Conservation (phyloP, 305 asterid species). For the Ilex paraguariensis region DNA sequence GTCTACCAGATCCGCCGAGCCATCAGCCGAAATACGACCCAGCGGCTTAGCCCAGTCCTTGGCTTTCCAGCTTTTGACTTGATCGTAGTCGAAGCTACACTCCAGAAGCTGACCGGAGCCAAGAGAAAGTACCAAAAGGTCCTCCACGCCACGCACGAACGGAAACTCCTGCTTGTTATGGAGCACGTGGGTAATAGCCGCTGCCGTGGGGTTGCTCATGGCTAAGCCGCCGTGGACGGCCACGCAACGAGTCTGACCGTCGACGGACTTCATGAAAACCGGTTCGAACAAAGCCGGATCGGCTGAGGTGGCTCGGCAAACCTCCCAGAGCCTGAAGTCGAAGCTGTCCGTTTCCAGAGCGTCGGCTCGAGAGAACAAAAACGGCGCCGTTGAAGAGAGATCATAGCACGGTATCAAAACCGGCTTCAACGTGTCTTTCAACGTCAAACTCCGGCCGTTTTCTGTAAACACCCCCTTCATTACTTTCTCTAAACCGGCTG, state of each 20-base stretch:
- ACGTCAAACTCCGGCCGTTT: slow-evolving; percentile 53
- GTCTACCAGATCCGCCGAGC: slow-evolving; percentile 88
- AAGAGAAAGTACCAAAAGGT: slow-evolving; percentile 81
- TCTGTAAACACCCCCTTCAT: slow-evolving; percentile 68
- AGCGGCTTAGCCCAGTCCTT: slow-evolving; percentile 93
- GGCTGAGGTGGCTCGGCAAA: slow-evolving; percentile 83
- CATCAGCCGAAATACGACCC: slow-evolving; percentile 80
- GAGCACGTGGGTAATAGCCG: slow-evolving; percentile 92
- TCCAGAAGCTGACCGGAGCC: slow-evolving; percentile 74
- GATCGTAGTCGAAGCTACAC: slow-evolving; percentile 61
- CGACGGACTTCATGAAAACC: slow-evolving; percentile 65
- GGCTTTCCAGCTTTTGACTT: slow-evolving; percentile 77
- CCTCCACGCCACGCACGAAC: slow-evolving; percentile 90
- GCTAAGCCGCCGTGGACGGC: slow-evolving; percentile 86
- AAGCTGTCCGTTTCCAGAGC: slow-evolving; percentile 86
- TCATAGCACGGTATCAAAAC: slow-evolving; percentile 91
- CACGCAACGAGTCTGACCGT: slow-evolving; percentile 70
- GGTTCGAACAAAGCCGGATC: slow-evolving; percentile 77
- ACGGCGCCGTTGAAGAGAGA: slow-evolving; percentile 78
- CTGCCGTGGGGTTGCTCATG: slow-evolving; percentile 90
- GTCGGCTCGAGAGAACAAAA: slow-evolving; percentile 86
- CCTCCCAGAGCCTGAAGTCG: slow-evolving; percentile 92
- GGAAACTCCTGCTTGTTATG: slow-evolving; percentile 95
- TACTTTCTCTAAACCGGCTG: slow-evolving; percentile 44
- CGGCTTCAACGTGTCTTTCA: slow-evolving; percentile 83